Conservation (phyloP, 1,284 basidiomycete species). For the Boletellus dicymbophilus region DNA sequence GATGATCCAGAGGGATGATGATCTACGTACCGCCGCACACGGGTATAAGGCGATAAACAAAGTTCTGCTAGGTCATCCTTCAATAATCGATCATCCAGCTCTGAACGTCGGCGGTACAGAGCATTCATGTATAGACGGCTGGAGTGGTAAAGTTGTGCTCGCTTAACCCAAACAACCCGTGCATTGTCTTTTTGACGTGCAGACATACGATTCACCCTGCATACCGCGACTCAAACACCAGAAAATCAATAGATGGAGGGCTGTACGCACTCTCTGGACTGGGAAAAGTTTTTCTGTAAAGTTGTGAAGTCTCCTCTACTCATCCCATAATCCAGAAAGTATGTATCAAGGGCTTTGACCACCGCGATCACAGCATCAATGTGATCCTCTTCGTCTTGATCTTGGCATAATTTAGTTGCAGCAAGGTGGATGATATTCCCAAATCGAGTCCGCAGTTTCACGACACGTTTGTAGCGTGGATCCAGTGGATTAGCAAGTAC, state of each 20-base stretch:
- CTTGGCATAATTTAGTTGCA: constrained; percentile 62
- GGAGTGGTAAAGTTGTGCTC: constrained; percentile 78
- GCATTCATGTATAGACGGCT: constrained; percentile 77
- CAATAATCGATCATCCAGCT: constrained; percentile 80
- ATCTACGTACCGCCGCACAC: constrained; percentile 64
- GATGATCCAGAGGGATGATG: not conserved
- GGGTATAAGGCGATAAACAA: constrained; percentile 83
- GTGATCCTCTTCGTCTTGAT: constrained; percentile 76
- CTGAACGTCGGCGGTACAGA: constrained; percentile 80
- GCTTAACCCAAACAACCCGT: constrained; percentile 75
- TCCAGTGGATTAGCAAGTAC: constrained; percentile 79
- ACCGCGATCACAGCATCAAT: constrained; percentile 85
- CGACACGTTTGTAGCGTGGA: constrained; percentile 70
- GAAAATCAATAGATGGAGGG: not conserved
- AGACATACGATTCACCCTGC: constrained; percentile 68
- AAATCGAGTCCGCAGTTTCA: constrained; percentile 63
- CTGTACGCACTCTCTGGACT: constrained; percentile 64
- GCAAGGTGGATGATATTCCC: constrained; percentile 75
- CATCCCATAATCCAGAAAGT: constrained; percentile 74
- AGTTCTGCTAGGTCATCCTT: constrained; percentile 76
- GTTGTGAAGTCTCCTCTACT: constrained; percentile 58
- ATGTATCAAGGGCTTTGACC: constrained; percentile 72
- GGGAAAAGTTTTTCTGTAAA: constrained; percentile 68
- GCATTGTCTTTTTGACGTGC: constrained; percentile 75
- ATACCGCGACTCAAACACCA: not conserved